These are phyloP conservation scores for Aspergillus sp. DNA, from an alignment of 2,329 filamentous ascomycete genomes.

Conservation along the genomic window DNA sequence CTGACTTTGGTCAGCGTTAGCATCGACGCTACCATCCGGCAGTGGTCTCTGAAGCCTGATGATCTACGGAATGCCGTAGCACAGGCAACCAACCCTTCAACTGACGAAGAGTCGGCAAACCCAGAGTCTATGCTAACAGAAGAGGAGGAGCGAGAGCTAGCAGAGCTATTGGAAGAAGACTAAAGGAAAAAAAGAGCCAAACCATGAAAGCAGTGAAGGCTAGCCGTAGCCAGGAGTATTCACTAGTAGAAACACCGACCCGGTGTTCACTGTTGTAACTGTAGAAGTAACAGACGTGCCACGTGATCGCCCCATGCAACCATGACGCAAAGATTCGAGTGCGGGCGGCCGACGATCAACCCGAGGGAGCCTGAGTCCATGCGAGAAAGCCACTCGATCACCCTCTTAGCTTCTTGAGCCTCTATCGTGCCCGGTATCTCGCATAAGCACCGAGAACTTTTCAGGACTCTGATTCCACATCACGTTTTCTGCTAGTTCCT, in stretches of 20 bases:
- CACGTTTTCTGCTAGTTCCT: not conserved
- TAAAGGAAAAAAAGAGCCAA: constrained; percentile 7
- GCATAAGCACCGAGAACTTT: not conserved
- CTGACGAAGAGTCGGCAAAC: constrained; percentile 47
- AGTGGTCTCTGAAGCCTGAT: constrained; percentile 70
- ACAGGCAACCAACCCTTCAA: constrained; percentile 45
- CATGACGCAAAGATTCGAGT: constrained; percentile 12
- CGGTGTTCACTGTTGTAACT: too few relatives aligned
- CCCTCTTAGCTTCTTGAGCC: constrained; percentile 1
- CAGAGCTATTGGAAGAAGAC: constrained; percentile 80
- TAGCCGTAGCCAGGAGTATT: not conserved
- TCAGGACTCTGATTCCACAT: not conserved
- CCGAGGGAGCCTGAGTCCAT: constrained; percentile 1
- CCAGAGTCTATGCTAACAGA: constrained; percentile 65
- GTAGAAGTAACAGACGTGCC: not conserved
- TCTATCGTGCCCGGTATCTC: constrained; percentile 1
- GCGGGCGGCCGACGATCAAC: constrained; percentile 7
- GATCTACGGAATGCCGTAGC: constrained; percentile 60
- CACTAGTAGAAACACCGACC: not conserved
- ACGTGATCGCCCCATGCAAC: constrained; percentile 6
- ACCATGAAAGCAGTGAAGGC: not conserved
- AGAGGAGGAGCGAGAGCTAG: constrained; percentile 90
- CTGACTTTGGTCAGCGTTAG: constrained; percentile 71
- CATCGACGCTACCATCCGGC: constrained; percentile 85
- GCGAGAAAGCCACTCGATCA: constrained; percentile 1